Evolutionary conservation across 192 early-diverging fungal genomes (phyloP).

Genomic region (Cladochytrium replicatum): DNA sequence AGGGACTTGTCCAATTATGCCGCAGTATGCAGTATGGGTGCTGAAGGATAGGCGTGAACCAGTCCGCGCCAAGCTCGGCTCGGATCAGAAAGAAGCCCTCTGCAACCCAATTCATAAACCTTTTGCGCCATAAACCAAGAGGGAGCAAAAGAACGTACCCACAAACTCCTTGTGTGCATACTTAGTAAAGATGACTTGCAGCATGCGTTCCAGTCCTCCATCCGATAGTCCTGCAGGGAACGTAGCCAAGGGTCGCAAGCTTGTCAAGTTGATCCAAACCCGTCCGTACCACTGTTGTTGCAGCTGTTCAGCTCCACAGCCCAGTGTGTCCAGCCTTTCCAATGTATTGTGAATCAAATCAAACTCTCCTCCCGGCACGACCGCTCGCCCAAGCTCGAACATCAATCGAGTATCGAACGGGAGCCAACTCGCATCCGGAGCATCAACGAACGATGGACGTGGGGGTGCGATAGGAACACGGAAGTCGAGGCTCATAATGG

Average conservation of each 20-base stretch:
- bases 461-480: no score
- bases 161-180: constrained; percentile 38
- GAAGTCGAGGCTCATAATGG: no score
- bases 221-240: constrained; percentile 11
- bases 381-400: constrained; percentile 34
- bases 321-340: constrained; percentile 27
- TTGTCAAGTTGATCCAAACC: constrained; percentile 32
- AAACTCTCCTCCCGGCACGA: constrained; percentile 28
- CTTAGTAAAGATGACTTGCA: constrained; percentile 39
- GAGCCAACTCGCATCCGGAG: no score
- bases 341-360: no score
- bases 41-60: constrained; percentile 48
- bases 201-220: constrained; percentile 34
- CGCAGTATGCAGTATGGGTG: constrained; percentile 41
- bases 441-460: no score
- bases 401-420: constrained; percentile 35
- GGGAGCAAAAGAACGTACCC: constrained; percentile 12
- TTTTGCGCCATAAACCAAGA: not conserved
- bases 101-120: not conserved
- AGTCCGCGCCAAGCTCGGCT: constrained; percentile 48
- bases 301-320: constrained; percentile 28
- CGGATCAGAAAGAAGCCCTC: constrained; percentile 38
- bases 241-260: constrained; percentile 30
- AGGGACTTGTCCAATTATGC: constrained; percentile 8
- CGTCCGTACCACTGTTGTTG: constrained; percentile 34